Conservation (phyloP, 2,329 filamentous ascomycete species). For the Chrysosporium queenslandicum region DNA sequence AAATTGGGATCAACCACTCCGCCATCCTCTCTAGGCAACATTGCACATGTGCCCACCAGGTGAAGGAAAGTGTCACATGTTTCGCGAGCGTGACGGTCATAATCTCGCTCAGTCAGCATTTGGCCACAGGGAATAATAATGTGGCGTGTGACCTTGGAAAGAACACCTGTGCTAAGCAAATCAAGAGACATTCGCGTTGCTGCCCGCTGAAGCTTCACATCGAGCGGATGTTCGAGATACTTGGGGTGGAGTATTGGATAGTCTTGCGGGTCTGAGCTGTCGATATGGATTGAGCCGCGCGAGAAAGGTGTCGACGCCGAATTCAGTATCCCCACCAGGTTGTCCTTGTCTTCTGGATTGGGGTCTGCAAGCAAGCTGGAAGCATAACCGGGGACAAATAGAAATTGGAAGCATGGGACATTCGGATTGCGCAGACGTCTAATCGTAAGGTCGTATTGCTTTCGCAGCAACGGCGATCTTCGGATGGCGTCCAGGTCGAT, state of each 20-base stretch:
- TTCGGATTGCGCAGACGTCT: conserved; percentile 1
- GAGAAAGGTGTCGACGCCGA: conserved; percentile 6
- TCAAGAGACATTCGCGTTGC: conserved; percentile 3
- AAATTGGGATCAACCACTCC: conserved; percentile 23
- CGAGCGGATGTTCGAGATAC: conserved; percentile 7
- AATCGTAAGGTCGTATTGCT: conserved; percentile 7
- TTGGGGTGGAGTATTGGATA: background rate
- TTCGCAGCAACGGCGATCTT: conserved; percentile 1
- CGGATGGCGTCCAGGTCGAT: background rate
- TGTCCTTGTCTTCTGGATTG: background rate
- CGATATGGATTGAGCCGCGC: conserved; percentile 4
- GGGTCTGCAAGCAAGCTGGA: background rate
- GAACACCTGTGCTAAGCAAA: background rate
- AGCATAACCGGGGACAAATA: background rate
- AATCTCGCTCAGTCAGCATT: conserved; percentile 1
- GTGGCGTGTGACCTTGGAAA: background rate
- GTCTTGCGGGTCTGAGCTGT: background rate
- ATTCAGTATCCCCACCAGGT: background rate
- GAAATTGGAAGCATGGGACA: background rate
- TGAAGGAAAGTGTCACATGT: background rate
- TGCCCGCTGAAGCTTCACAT: conserved; percentile 1
- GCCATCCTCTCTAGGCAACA: conserved; percentile 26
- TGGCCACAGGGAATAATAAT: background rate
- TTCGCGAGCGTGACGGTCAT: background rate
- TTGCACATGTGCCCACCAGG: conserved; percentile 32